Percentiles rank a stretch among this genome's conserved stretches.
Evolutionary conservation across 225 moss, liverwort and hornwort species (phyloP).

Genomic region (Thuidium tamariscinum): DNA sequence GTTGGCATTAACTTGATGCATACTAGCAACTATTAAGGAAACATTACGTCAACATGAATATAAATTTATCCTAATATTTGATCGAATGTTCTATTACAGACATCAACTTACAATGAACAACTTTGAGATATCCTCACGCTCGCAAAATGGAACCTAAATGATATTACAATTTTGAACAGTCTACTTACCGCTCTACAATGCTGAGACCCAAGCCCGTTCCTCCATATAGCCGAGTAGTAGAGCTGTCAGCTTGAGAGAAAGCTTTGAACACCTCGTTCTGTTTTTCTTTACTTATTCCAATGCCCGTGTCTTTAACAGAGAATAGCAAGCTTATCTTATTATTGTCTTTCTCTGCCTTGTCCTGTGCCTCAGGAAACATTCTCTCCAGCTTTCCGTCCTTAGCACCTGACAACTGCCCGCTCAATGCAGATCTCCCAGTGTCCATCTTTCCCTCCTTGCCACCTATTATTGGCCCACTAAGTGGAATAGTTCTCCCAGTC

Average conservation of each 20-base stretch:
- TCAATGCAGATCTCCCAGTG: conserved; percentile 1
- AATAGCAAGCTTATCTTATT: conserved; percentile 57
- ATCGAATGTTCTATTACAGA: neutral
- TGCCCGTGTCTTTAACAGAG: conserved; percentile 80
- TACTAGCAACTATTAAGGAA: neutral
- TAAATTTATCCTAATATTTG: neutral
- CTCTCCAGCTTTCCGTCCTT: conserved; percentile 47
- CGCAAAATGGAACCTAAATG: neutral
- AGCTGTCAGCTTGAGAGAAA: conserved; percentile 91
- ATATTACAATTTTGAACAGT: neutral
- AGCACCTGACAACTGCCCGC: neutral
- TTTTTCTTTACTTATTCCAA: conserved; percentile 88
- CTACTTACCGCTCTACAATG: conserved; percentile 74
- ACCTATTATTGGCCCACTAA: conserved; percentile 1
- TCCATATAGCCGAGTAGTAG: conserved; percentile 80
- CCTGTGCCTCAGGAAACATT: conserved; percentile 9
- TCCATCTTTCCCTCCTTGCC: conserved; percentile 6
- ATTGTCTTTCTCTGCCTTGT: conserved; percentile 31
- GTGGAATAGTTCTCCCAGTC: conserved; percentile 9
- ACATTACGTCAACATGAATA: neutral
- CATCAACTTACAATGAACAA: neutral
- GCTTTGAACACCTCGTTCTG: conserved; percentile 90
- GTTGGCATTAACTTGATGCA: neutral
- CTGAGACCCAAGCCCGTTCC: conserved; percentile 94
- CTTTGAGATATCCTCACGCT: neutral